These are phyloP conservation scores for Penicillium capsulatum DNA, from an alignment of 2,329 filamentous ascomycete species.

Conservation along the genomic window DNA sequence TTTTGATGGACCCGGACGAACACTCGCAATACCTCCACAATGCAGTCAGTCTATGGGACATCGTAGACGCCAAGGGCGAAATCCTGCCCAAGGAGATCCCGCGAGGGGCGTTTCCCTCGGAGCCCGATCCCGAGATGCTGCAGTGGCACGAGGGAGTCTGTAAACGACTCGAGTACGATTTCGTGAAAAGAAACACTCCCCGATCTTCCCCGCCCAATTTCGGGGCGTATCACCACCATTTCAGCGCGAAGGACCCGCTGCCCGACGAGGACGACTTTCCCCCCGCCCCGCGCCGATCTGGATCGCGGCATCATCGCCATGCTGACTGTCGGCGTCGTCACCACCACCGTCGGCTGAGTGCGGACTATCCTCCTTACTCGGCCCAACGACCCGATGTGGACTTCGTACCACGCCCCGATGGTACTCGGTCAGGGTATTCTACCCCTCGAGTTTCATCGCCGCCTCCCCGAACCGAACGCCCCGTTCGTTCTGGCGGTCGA, in stretches of 20 bases:
- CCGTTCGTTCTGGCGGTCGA: conserved; percentile 20
- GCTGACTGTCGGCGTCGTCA: conserved; percentile 16
- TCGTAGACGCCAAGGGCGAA: conserved; percentile 64
- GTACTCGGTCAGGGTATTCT: conserved; percentile 15
- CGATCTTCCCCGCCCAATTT: conserved; percentile 33
- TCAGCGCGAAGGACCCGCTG: conserved; percentile 31
- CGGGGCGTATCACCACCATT: conserved; percentile 26
- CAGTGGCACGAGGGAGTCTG: conserved; percentile 80
- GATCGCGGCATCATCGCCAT: conserved; percentile 16
- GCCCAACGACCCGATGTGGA: conserved; percentile 20
- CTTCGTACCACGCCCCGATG: conserved; percentile 16
- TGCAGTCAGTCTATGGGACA: conserved; percentile 70
- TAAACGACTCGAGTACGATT: conserved; percentile 63
- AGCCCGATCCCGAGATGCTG: conserved; percentile 74
- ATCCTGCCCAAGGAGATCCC: conserved; percentile 59
- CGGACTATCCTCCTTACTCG: conserved; percentile 17
- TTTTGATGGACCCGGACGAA: conserved; percentile 80
- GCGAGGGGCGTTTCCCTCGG: conserved; percentile 65
- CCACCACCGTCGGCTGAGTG: conserved; percentile 23
- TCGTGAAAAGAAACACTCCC: conserved; percentile 38
- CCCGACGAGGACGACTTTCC: conserved; percentile 23
- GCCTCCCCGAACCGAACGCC: conserved; percentile 18
- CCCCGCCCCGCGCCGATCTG: conserved; percentile 12
- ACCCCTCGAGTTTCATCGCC: conserved; percentile 30
- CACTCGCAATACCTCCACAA: conserved; percentile 80